Percentiles rank a stretch among this genome's conserved stretches.
phyloP scores from a whole-genome alignment of 2,329 filamentous ascomycete genomes.

The Pseudocercospora pini-densiflorae region DNA sequence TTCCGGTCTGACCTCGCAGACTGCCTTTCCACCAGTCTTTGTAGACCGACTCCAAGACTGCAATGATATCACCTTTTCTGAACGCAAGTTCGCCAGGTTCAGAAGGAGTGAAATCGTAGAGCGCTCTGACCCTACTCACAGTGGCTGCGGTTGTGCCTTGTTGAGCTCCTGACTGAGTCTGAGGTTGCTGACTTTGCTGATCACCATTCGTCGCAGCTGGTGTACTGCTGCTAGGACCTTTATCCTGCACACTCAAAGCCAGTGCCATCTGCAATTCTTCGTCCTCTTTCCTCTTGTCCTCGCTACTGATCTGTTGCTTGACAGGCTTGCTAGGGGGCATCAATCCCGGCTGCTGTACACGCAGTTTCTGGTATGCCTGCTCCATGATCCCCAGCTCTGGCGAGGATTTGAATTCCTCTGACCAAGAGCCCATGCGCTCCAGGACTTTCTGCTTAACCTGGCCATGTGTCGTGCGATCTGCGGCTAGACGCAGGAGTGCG shows the following conservation, averaged over 20 bases:
- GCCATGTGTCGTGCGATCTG: constrained; percentile 90
- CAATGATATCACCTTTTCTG: constrained; percentile 95
- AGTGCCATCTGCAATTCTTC: constrained; percentile 97
- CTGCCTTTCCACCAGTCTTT: constrained; percentile 99
- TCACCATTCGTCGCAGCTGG: constrained; percentile 31
- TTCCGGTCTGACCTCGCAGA: constrained; percentile 90
- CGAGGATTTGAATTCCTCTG: constrained; percentile 88
- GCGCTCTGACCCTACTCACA: constrained; percentile 87
- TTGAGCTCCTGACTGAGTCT: constrained; percentile 47
- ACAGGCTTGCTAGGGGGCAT: constrained; percentile 86
- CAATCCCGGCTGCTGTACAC: constrained; percentile 76
- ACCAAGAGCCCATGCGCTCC: constrained; percentile 96
- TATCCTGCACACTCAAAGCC: constrained; percentile 89
- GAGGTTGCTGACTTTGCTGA: constrained; percentile 42
- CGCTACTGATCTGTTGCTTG: constrained; percentile 87
- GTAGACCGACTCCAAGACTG: constrained; percentile 95
- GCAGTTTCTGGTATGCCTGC: constrained; percentile 87
- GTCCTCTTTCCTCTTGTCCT: constrained; percentile 93
- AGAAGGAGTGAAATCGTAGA: constrained; percentile 93
- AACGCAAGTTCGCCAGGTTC: constrained; percentile 96
- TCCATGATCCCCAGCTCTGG: constrained; percentile 97
- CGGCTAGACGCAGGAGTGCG: constrained; percentile 84
- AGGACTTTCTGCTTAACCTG: constrained; percentile 97
- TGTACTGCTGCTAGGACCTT: constrained; percentile 49
- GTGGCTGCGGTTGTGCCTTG: constrained; percentile 92